Base-by-base conservation (phyloP, 1,139 yeast genomes). In the Yamadazyma spencermartinsiae region DNA sequence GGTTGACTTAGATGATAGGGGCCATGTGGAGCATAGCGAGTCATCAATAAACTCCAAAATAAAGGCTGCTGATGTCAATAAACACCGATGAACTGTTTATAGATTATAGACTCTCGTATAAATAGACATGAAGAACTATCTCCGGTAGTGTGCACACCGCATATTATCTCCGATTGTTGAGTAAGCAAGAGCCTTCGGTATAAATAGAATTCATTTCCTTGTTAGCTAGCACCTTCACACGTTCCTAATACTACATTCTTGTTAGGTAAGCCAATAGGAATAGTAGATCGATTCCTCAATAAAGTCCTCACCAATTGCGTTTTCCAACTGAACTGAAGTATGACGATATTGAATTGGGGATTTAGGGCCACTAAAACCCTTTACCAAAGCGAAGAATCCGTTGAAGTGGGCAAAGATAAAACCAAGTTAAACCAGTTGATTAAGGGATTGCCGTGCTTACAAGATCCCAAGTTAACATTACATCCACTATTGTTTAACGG, bases 401-500 rank as follows among this genome's bases (percentile, higher is more conserved):
- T 55, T 4, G 45, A 45, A 7, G 44, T 65, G 14, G 50, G 44
- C 7, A 23, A 45, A 9, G 40, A 42, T 2, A 42, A 49, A 5
- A 38, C 48, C 28, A 51, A 46, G 29, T 60, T 63, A 27, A 35
- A 53, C 25, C 53, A 58, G 13, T 52, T 68, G 18, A 49, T 68
- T 28, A 40, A 44, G 4, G 41, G 55, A 6, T 43, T 69, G 34
- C 52, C 60, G 6, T 44, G 58, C 33, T 53, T 61, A 2, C 38
- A 48, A 17, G 54, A 61, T n/a, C 15, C 37, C 41, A 67, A 62
- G 46, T 77, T 82, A 54, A 71, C 74, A 64, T 67, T 85, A 51
- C 74, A 78, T 44, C 92, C 94, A 5, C 60, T 71, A 4, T 61
- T 84, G 27, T 82, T 82, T 58, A 83, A 80, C 48, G 96, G 96